Percentiles rank a stretch among this genome's conserved stretches.
phyloP scores from a whole-genome alignment of 1,284 basidiomycete genomes.

The Cryptococcus jaspeensis region DNA sequence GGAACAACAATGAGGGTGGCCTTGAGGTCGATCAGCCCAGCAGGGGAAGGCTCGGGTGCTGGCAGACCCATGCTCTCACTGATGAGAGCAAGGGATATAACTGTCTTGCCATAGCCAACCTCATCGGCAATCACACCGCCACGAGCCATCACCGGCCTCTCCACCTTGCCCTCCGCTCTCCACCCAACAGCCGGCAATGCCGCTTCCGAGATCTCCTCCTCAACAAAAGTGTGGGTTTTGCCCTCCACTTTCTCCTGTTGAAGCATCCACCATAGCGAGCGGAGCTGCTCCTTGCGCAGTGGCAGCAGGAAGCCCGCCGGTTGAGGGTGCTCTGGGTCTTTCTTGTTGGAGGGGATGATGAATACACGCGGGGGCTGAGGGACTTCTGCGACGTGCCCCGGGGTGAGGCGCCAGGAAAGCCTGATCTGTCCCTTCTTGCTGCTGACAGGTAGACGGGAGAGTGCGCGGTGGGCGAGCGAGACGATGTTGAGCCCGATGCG shows the following conservation, averaged over 20 bases:
- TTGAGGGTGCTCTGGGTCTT: conserved; percentile 70
- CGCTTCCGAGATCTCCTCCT: conserved; percentile 93
- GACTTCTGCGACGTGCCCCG: conserved; percentile 52
- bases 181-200: conserved; percentile 80
- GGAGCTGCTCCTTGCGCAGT: conserved; percentile 79
- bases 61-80: conserved; percentile 61
- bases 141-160: conserved; percentile 69
- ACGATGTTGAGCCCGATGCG: conserved; percentile 84
- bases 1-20: conserved; percentile 86
- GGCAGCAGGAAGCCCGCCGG: conserved; percentile 70
- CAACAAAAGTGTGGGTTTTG: conserved; percentile 66
- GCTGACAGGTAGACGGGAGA: conserved; percentile 70
- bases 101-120: conserved; percentile 95
- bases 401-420: conserved; percentile 77
- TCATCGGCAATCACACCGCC: conserved; percentile 94
- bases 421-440: conserved; percentile 57
- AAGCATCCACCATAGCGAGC: conserved; percentile 92
- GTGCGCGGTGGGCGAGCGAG: conserved; percentile 82
- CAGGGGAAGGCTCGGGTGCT: conserved; percentile 53
- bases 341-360: conserved; percentile 71
- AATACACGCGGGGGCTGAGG: conserved; percentile 58
- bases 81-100: conserved; percentile 86
- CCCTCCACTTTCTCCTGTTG: conserved; percentile 68
- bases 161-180: conserved; percentile 87
- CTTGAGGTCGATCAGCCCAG: conserved; percentile 61